Base-by-base conservation (phyloP, 768 basidiomycete genomes). In the Podaxis carcinomalis region DNA sequence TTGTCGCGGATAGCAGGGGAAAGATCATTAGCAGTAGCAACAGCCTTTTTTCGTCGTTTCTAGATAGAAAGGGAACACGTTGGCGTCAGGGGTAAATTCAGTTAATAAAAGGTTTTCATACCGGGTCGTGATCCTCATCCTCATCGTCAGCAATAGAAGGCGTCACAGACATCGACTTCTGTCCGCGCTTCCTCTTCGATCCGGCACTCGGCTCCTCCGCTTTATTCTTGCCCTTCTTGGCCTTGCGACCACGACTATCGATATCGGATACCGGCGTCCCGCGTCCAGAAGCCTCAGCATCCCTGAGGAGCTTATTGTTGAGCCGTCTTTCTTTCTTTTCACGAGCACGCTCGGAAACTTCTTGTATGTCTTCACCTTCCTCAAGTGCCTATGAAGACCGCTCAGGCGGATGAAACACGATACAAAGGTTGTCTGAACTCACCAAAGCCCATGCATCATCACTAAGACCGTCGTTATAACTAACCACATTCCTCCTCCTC, bases 371-470 rank as follows among this genome's bases (percentile, higher is more conserved):
- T 70, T 92, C 89, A 25, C 90, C 90, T 7, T 92, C 90, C 69
- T 92, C 90, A 50, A 92, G 75, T 55, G 90, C 89, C 86, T 88
- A 61, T 40, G 19, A 51, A 44, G 40, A 28, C 40, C 9, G 44
- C 51, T 27, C 36, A 53, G 51, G 11, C 42, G 19, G n/a, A 40
- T 23, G 32, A 23, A 47, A 21, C 35, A 51, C 28, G 28, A 47
- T 19, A 28, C 14, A 42, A 37, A 59, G 23, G 52, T 37, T 21
- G 35, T 36, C 10, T 19, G 28, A 21, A 77, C 82, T 62, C 69
- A 89, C 89, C 82, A 90, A 82, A 35, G 93, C 85, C 90, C 93
- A 97, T 66, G 95, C 89, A 68, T 97, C 96, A 66, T 98, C 96
- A 56, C 87, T 89, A 59, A 98, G 80, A 14, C 95, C 95, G 69